Conservation (phyloP, 495 filamentous ascomycete species). For the Penicillium cinerascens region DNA sequence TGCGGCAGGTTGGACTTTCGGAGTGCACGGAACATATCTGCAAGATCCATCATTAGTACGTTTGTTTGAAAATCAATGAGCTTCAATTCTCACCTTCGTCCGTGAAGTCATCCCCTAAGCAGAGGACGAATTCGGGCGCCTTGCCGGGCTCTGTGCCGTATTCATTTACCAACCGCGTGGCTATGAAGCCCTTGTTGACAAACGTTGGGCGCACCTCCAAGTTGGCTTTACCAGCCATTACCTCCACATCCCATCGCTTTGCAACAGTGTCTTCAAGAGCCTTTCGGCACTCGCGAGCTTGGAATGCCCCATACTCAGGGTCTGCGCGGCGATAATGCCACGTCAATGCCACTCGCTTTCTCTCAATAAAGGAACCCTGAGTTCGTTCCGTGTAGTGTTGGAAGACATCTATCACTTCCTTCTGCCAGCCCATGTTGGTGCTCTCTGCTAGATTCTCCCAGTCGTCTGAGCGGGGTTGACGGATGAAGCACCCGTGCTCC, state of each 20-base stretch:
- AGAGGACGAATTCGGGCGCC: conserved; percentile 75
- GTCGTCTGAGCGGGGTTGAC: conserved; percentile 62
- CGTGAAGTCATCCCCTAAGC: conserved; percentile 91
- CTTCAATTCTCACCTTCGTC: conserved; percentile 73
- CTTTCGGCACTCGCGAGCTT: conserved; percentile 72
- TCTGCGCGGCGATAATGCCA: conserved; percentile 96
- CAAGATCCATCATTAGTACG: conserved; percentile 3
- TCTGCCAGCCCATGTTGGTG: conserved; percentile 85
- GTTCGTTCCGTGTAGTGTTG: conserved; percentile 79
- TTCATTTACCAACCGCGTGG: conserved; percentile 66
- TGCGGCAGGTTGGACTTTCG: conserved; percentile 52
- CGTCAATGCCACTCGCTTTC: conserved; percentile 85
- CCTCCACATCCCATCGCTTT: conserved; percentile 80
- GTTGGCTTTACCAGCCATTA: conserved; percentile 94
- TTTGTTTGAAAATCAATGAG: background rate
- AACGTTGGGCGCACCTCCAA: conserved; percentile 93
- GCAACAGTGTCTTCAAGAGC: conserved; percentile 70
- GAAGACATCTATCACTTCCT: conserved; percentile 74
- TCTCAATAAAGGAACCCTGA: conserved; percentile 87
- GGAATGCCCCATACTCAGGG: conserved; percentile 71
- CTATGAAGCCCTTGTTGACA: conserved; percentile 95
- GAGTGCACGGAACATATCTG: conserved; percentile 64
- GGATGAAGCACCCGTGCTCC: conserved; percentile 93
- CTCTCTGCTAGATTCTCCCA: conserved; percentile 87
- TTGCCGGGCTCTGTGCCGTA: conserved; percentile 52